Base-by-base conservation (phyloP, 140 eudicot genomes). In the Cichorium intybus region DNA sequence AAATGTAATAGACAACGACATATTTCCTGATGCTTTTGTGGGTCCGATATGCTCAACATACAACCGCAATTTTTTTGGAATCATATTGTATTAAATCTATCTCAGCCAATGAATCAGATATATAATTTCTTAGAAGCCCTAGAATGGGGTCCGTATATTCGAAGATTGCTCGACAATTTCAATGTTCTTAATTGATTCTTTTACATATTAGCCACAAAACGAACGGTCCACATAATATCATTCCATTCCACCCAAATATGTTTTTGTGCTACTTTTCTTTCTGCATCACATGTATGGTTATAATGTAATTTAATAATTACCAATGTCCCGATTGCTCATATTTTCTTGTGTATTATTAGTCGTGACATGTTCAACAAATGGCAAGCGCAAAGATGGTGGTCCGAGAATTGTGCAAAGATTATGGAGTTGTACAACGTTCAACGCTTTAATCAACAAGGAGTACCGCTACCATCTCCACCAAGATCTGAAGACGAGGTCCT, bases 381-480 rank as follows among this genome's bases (percentile, higher is more conserved):
- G 92, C 96, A 88, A 92, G 98, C 98, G 55, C 98, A 92, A 75
- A 74, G 82, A 69, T 92, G 98, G 98, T 92, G 98, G 98, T 74
- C 91, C 1, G 98, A 92, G 62, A 92, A 92, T 62, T 81, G 79
- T 50, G 98, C 88, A 77, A 92, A 88, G 72, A 89, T 92, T 20
- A 79, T 85, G 92, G 98, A 92, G 75, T 79, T 92, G 60, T 92
- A 92, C 82, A 92, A 92, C 45, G 98, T 92, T 73, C 98, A 81
- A 45, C 80, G 77, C 70, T 81, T 85, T 60, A 85, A 78, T 69
- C 86, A 63, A 24, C 81, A 80, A 64, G 78, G 85, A 18, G 89
- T 75, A 51, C 92, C 95, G 2, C 48, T 77, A 3, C 79, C 84
- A 7, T 77, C 95, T 52, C 96, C 91, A 6, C 78, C 86, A 16